Conservation (phyloP, 495 filamentous ascomycete species). For the Talaromyces liani region DNA sequence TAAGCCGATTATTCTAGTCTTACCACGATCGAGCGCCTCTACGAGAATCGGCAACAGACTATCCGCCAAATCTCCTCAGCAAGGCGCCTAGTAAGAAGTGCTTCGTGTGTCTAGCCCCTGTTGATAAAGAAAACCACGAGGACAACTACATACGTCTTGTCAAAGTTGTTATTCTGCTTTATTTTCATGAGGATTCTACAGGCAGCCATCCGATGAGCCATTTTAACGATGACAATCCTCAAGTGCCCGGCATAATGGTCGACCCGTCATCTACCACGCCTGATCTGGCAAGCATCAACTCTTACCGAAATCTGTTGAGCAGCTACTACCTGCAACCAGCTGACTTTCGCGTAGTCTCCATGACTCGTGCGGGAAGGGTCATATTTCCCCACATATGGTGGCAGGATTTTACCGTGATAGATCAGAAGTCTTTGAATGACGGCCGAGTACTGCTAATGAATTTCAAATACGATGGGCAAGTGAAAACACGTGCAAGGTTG, state of each 20-base stretch:
- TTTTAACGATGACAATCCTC: too few species aligned
- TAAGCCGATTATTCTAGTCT: not conserved
- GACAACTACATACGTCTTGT: not conserved
- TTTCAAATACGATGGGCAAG: not conserved
- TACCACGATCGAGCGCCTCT: not conserved
- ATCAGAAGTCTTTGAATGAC: not conserved
- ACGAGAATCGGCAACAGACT: not conserved
- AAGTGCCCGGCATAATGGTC: too few species aligned
- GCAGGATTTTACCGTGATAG: not conserved
- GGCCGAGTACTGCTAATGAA: not conserved
- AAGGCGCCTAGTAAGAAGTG: not conserved
- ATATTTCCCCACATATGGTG: not conserved
- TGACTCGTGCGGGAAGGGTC: not conserved
- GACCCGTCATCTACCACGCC: too few species aligned
- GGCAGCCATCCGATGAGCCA: too few species aligned
- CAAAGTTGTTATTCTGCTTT: not conserved
- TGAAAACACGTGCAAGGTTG: not conserved
- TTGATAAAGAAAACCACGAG: not conserved
- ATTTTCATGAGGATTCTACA: too few species aligned
- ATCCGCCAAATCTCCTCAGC: not conserved
- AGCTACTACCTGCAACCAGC: not conserved
- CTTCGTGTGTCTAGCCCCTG: not conserved
- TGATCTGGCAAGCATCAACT: not conserved
- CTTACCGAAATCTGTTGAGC: not conserved
- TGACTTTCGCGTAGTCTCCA: not conserved